Evolutionary conservation across 345 rosid species (phyloP).

Genomic region (Eucalyptus viminalis): DNA sequence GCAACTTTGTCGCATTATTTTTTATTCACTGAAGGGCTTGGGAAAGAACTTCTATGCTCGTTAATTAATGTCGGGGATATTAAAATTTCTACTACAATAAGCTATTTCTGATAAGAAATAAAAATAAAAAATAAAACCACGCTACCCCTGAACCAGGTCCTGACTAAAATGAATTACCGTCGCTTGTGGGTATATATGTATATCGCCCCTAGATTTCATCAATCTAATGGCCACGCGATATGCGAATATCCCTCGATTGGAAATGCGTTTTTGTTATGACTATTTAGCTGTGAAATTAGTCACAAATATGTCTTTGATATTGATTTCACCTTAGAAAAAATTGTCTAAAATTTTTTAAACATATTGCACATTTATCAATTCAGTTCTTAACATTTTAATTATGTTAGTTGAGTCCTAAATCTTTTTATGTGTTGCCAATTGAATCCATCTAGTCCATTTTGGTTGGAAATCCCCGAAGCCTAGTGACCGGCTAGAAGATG

Average conservation of each 20-base stretch:
- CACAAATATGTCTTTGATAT: not conserved
- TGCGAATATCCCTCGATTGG: no score
- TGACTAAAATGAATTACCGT: not conserved
- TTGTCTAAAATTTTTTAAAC: no score
- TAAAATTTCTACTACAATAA: not conserved
- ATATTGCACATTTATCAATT: accelerated
- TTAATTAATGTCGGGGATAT: not conserved
- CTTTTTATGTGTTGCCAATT: no score
- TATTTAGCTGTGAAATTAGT: not conserved
- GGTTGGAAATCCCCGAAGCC: no score
- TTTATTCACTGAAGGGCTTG: not conserved
- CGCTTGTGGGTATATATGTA: not conserved
- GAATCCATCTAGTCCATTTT: no score
- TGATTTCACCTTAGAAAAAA: not conserved
- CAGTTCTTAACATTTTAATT: accelerated
- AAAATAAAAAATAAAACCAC: not conserved
- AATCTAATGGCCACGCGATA: not conserved
- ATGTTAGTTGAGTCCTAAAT: no score
- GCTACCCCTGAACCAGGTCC: not conserved
- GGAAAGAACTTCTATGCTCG: not conserved
- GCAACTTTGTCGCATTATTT: not conserved
- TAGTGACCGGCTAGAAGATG: no score
- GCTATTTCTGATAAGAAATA: not conserved
- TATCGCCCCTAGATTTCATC: not conserved
- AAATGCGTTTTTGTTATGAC: not conserved